Conservation (phyloP, 192 early-diverging fungal species). For the Tieghemiomyces parasiticus region DNA sequence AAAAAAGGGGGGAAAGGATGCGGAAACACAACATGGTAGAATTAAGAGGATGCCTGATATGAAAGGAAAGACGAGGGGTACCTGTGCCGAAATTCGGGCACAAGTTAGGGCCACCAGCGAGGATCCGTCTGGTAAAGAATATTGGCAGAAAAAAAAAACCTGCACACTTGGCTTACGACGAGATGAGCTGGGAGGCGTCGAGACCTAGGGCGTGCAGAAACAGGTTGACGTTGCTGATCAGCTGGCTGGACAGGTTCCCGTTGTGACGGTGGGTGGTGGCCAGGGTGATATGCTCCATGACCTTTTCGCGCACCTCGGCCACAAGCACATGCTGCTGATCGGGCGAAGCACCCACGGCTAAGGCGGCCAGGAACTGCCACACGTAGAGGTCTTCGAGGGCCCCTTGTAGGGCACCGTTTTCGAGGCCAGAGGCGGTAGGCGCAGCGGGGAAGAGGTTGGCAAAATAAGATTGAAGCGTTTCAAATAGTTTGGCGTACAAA, state of each 20-base stretch:
- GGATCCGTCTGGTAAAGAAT: too few species aligned
- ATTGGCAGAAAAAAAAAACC: too few species aligned
- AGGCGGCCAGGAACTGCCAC: constrained; percentile 95
- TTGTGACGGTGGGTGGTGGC: constrained; percentile 41
- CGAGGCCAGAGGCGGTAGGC: constrained; percentile 22
- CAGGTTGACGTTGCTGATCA: constrained; percentile 76
- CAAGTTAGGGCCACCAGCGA: too few species aligned
- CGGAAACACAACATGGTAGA: too few species aligned
- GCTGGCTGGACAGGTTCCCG: constrained; percentile 40
- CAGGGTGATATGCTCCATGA: constrained; percentile 60
- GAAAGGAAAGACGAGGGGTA: too few species aligned
- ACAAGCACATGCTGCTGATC: constrained; percentile 91
- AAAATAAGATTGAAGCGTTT: constrained; percentile 56
- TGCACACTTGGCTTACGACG: neutral
- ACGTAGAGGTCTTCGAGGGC: constrained; percentile 73
- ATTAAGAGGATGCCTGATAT: too few species aligned
- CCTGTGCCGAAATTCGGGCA: too few species aligned
- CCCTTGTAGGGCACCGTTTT: constrained; percentile 19
- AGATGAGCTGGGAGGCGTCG: constrained; percentile 59
- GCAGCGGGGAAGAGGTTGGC: constrained; percentile 54
- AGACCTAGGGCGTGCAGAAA: constrained; percentile 92
- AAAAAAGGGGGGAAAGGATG: too few species aligned
- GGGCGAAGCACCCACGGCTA: constrained; percentile 84
- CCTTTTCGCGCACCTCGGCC: constrained; percentile 70
- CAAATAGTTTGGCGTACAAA: constrained; percentile 73